Conservation (phyloP, 2,329 filamentous ascomycete species). For the Fusarium hostae region DNA sequence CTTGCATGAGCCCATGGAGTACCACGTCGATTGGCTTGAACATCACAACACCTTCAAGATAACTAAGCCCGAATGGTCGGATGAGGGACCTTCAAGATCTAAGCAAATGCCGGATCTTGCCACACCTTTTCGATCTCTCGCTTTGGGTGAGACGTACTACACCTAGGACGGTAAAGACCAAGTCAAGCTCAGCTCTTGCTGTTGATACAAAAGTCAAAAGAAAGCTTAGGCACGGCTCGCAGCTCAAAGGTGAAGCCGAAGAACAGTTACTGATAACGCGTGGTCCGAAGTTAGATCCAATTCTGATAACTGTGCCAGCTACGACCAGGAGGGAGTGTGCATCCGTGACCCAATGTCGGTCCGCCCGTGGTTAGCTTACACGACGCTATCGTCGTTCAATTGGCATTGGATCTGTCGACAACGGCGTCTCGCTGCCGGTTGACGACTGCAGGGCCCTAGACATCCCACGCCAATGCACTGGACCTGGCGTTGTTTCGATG, state of each 20-base stretch:
- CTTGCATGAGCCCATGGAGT: conserved; percentile 4
- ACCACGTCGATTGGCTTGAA: conserved; percentile 3
- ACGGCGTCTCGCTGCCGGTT: conserved; percentile 1
- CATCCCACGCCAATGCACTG: conserved; percentile 1
- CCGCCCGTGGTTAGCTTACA: not conserved
- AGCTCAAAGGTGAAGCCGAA: conserved; percentile 1
- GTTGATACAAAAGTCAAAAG: conserved; percentile 4
- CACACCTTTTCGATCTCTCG: conserved; percentile 30
- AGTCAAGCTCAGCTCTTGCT: conserved; percentile 1
- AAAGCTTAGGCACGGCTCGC: conserved; percentile 13
- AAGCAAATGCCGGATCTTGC: conserved; percentile 33
- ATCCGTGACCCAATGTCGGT: conserved; percentile 14
- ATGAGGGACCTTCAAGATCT: conserved; percentile 23
- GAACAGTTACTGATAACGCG: conserved; percentile 1
- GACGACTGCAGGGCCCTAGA: conserved; percentile 15
- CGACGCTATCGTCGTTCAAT: conserved; percentile 24
- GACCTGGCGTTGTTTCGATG: conserved; percentile 17
- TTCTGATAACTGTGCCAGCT: conserved; percentile 1
- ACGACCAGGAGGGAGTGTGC: conserved; percentile 40
- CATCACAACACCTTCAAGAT: conserved; percentile 24
- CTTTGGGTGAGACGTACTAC: conserved; percentile 2
- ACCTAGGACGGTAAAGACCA: conserved; percentile 22
- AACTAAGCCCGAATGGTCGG: conserved; percentile 2
- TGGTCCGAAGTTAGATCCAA: conserved; percentile 19
- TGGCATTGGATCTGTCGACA: conserved; percentile 28